Evolutionary conservation across 495 filamentous ascomycete species (phyloP), one percentile per base, ranked within the genome.

Genomic region (Daldinia caldariorum): DNA sequence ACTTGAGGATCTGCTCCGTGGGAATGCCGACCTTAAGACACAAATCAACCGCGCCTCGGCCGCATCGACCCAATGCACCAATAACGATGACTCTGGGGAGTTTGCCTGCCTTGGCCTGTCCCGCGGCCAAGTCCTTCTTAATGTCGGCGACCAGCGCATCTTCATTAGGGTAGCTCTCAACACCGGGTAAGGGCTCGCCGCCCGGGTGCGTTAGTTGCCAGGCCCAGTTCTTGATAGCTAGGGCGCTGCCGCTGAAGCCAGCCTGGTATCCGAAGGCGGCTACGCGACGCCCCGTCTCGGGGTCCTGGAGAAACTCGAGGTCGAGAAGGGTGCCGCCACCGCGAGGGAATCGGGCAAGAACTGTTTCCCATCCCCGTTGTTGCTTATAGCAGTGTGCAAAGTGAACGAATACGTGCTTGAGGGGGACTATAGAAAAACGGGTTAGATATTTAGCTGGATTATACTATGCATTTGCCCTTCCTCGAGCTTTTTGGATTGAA

Each of bases 201-300:
- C 84, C 86, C 66, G 84, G 86, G 78, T 94, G 88, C 22, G 84
- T 86, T 73, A 92, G 84, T 79, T 97, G 93, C 88, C 90, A 92
- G n/a, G 91, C 89, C 94, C 94, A 97, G 63, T 89, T 89, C 84
- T 93, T 86, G 59, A 97, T 81, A 26, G 92, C 93, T 22, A 97
- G 80, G 20, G 94, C 93, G 29, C 92, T 87, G 71, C 92, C 92
- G 54, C 90, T 90, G 76, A 92, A 94, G 20, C 92, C 92, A 53
- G 92, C 92, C 60, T 91, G 90, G 79, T 91, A 94, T 58, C 91
- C 91, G 69, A 85, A 83, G 1, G 84, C 86, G 16, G 94, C 94
- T 45, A 98, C 91, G 75, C 94, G 84, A 51, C 93, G 84, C n/a
- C 92, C 91, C 50, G 76, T 84, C 35, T 86, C 86, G 2, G 74